A percentile compares a stretch with the other conserved stretches of the same genome.
Conservation (phyloP, 1,284 basidiomycete genomes). For the Ganoderma leucocontextum region DNA sequence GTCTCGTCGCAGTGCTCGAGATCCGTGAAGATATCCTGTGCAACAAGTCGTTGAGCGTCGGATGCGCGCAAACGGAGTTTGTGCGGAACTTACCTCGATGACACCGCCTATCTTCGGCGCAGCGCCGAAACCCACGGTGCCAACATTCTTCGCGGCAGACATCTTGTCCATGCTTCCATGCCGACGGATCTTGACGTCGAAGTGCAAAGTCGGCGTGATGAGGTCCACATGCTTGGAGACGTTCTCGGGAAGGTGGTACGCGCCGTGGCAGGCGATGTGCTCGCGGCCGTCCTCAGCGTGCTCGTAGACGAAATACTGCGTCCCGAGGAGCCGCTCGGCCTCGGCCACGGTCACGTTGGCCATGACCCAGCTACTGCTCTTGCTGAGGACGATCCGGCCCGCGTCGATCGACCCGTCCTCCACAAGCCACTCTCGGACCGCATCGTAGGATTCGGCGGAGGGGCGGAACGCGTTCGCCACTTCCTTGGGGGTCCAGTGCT, state of each 20-base stretch:
- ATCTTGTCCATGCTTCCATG: conserved; percentile 20
- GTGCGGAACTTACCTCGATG: conserved; percentile 49
- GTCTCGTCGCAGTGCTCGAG: conserved; percentile 45
- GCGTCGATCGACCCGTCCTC: conserved; percentile 44
- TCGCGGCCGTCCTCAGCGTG: conserved; percentile 38
- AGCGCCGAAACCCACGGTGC: conserved; percentile 19
- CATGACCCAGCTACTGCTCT: conserved; percentile 52
- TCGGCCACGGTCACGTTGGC: conserved; percentile 54
- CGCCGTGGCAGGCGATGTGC: conserved; percentile 31
- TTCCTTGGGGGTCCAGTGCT: conserved; percentile 50
- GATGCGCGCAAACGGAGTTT: background rate
- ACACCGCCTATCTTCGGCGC: conserved; percentile 47
- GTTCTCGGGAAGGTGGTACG: conserved; percentile 34
- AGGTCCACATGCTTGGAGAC: conserved; percentile 36
- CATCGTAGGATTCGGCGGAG: conserved; percentile 48
- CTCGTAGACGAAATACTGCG: conserved; percentile 55
- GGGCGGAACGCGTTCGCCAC: conserved; percentile 54
- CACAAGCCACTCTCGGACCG: conserved; percentile 53
- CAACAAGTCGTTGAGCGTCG: conserved; percentile 17
- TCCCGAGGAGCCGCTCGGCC: conserved; percentile 53
- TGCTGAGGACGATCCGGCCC: conserved; percentile 45
- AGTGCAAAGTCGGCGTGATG: conserved; percentile 36
- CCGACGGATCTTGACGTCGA: conserved; percentile 31
- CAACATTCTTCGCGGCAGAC: conserved; percentile 27
- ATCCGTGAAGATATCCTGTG: conserved; percentile 25